These are phyloP conservation scores for Calamus simplicifolius DNA, from an alignment of 176 grass and related monocot genomes.

Conservation along the genomic window DNA sequence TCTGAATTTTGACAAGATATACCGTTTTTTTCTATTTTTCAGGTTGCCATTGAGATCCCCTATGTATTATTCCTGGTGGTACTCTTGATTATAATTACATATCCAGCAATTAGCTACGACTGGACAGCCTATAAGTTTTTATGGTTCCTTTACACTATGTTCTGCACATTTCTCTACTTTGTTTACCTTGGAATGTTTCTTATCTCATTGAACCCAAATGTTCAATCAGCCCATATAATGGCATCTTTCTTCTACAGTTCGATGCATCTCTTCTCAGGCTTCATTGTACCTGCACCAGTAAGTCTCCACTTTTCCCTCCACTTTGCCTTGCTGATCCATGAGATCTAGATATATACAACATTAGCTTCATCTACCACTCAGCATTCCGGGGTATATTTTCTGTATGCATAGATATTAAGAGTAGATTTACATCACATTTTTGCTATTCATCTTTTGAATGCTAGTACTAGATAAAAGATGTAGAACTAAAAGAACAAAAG, in stretches of 20 bases:
- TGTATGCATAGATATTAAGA: too few relatives aligned
- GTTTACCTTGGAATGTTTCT: conserved; percentile 74
- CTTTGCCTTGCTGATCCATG: background rate
- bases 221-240: conserved; percentile 47
- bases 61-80: conserved; percentile 34
- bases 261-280: conserved; percentile 54
- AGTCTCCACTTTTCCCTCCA: conserved; percentile 11
- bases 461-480: too few relatives aligned
- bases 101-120: conserved; percentile 54
- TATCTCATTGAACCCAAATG: conserved; percentile 39
- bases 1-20: conserved; percentile 6
- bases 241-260: conserved; percentile 47
- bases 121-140: conserved; percentile 57
- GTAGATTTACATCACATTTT: too few relatives aligned
- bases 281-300: conserved; percentile 55
- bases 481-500: too few relatives aligned
- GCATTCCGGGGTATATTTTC: too few relatives aligned
- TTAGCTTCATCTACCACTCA: too few relatives aligned
- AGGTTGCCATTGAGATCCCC: conserved; percentile 66
- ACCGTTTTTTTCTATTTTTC: background rate
- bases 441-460: too few relatives aligned
- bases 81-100: conserved; percentile 48
- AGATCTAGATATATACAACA: background rate
- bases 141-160: conserved; percentile 56
- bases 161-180: conserved; percentile 55